A percentile compares a stretch with the other conserved stretches of the same genome.
These are phyloP conservation scores for Agrostemma githago DNA, from an alignment of 148 eudicot species.

Conservation along the genomic window DNA sequence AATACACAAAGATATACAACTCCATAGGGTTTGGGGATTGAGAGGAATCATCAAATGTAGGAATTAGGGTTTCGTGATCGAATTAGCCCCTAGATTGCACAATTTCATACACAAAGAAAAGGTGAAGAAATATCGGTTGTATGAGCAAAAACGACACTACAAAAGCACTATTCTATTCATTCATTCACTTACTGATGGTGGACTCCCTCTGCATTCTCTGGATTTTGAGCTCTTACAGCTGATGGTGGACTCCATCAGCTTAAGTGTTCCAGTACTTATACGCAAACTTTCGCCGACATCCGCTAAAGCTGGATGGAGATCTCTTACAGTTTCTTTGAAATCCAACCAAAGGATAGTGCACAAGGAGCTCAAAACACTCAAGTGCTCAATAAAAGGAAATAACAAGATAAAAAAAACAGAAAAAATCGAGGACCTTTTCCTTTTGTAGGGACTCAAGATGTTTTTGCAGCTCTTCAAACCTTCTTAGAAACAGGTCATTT, in stretches of 20 bases:
- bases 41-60: no score
- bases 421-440: conserved; percentile 34
- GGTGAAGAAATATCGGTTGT: no score
- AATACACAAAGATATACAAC: no score
- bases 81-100: not conserved
- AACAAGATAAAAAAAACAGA: not conserved
- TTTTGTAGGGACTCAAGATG: conserved; percentile 38
- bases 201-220: conserved; percentile 64
- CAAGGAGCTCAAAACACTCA: conserved; percentile 41
- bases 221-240: conserved; percentile 45
- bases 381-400: conserved; percentile 25
- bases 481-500: conserved; percentile 41
- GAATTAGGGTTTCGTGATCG: not conserved
- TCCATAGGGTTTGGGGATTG: no score
- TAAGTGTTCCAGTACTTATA: conserved; percentile 40
- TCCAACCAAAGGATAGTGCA: conserved; percentile 57
- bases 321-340: conserved; percentile 38
- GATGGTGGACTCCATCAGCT: conserved; percentile 36
- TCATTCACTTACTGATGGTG: no score
- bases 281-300: conserved; percentile 36
- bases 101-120: no score
- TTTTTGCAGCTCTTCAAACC: conserved; percentile 44
- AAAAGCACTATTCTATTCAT: no score
- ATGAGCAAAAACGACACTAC: no score
- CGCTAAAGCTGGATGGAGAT: conserved; percentile 48